Evolutionary conservation across 2,329 filamentous ascomycete genomes (phyloP), one percentile per base, ranked within the genome.

Genomic region (Pseudocercospora pini-densiflorae): DNA sequence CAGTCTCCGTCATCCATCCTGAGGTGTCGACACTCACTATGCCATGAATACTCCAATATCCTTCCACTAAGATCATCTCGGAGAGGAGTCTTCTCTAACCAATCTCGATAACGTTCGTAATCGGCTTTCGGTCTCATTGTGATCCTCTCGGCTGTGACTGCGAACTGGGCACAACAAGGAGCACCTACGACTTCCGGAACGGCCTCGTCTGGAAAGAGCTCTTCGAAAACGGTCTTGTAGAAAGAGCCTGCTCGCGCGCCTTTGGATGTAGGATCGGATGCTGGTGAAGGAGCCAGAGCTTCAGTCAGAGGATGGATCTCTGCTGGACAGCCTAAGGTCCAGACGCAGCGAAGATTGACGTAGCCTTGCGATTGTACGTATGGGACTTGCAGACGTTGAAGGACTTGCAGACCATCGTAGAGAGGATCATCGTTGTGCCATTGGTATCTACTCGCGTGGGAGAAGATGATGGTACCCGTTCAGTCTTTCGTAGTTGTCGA

Each of bases 11-110:
- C 51, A 33, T 9, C 2, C 4, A 33, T 33, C 16, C 27, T 27
- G 33, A 33, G 14, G 1, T 33, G 4, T 59, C 16, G 12, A 19
- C 5, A 59, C 83, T 71, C 81, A 85, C 83, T 85, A 67, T 87
- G 85, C 85, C 85, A 87, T 1, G 81, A 82, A 73, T 87, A 87
- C 68, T 87, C 85, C 75, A 87, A 79, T 3, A 87, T 80, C n/a
- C 85, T 75, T 3, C 85, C 85, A 67, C 82, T 84, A 33, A 86
- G 76, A 45, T 79, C 79, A 75, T 87, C 85, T 0, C 74, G 72
- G 53, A 87, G 68, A 0, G 78, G 70, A 0, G 85, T 86, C 2
- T 82, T 72, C 14, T 81, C 54, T 14, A 87, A 71, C 85, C 85
- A 87, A 2, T 80, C 75, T 16, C 83, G 78, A 67, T 81, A 84